These are phyloP conservation scores for Hylodesmum podocarpum DNA, from an alignment of 306 rosid species.

Conservation along the genomic window DNA sequence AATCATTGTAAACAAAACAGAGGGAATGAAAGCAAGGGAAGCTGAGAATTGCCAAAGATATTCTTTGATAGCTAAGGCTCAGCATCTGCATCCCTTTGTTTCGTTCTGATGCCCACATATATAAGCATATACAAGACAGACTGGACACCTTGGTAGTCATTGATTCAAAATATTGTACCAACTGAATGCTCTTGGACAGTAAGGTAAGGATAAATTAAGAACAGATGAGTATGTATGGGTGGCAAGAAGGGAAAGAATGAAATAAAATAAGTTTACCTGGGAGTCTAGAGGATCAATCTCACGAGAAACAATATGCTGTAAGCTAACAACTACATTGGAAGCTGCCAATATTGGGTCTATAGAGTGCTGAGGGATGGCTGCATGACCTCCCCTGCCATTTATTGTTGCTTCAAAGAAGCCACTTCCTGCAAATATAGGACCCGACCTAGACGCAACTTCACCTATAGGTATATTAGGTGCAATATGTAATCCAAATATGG, in stretches of 20 bases:
- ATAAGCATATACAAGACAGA: neutral
- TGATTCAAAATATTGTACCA: neutral
- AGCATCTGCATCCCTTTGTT: neutral
- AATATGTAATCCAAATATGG: constrained; percentile 79
- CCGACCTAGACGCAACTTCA: constrained; percentile 56
- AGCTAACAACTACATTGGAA: constrained; percentile 70
- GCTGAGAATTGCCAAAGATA: neutral
- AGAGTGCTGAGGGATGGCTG: constrained; percentile 82
- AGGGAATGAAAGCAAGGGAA: neutral
- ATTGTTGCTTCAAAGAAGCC: constrained; percentile 82
- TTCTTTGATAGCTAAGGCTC: neutral
- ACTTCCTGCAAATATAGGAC: constrained; percentile 67
- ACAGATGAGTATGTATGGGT: neutral
- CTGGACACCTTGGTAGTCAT: neutral
- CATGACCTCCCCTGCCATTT: constrained; percentile 91
- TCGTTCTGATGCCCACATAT: neutral
- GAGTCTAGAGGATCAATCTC: constrained; percentile 88
- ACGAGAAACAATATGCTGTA: constrained; percentile 88
- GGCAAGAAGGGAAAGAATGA: neutral
- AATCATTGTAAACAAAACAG: neutral
- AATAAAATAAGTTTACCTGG: constrained; percentile 50
- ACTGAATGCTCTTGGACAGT: neutral
- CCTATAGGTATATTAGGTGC: constrained; percentile 40
- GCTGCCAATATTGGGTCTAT: constrained; percentile 87
- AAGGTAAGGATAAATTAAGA: neutral